A percentile compares a stretch with the other conserved stretches of the same genome.
phyloP scores from a whole-genome alignment of 164 flowering plant genomes.

The Sextonia rubra region DNA sequence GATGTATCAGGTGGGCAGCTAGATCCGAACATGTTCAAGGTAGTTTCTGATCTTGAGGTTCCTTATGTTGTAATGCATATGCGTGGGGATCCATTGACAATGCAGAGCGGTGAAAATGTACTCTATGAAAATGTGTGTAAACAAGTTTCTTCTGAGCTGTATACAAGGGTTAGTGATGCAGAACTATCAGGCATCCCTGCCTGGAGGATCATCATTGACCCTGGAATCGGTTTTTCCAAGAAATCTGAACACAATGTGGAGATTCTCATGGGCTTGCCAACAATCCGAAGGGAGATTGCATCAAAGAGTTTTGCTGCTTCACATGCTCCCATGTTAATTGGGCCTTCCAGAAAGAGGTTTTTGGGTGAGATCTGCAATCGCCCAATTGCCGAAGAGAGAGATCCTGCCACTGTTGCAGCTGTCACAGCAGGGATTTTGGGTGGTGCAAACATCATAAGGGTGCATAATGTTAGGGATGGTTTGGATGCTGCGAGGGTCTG shows the following conservation, averaged over 20 bases:
- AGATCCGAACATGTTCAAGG: constrained; percentile 58
- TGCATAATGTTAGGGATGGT: constrained; percentile 79
- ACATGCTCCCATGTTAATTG: constrained; percentile 72
- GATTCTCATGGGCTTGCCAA: constrained; percentile 46
- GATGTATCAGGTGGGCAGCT: constrained; percentile 84
- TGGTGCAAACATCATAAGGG: constrained; percentile 88
- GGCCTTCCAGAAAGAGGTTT: constrained; percentile 89
- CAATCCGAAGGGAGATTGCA: constrained; percentile 52
- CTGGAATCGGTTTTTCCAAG: constrained; percentile 93
- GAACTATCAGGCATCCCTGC: constrained; percentile 78
- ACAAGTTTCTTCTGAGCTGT: constrained; percentile 63
- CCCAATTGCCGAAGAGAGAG: constrained; percentile 54
- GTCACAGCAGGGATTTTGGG: constrained; percentile 62
- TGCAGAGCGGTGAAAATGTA: constrained; percentile 67
- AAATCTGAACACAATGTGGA: constrained; percentile 73
- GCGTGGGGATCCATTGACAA: constrained; percentile 84
- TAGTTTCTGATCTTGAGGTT: constrained; percentile 57
- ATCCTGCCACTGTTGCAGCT: constrained; percentile 74
- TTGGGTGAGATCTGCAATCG: constrained; percentile 69
- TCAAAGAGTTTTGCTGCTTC: constrained; percentile 63
- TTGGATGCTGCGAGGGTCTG: constrained; percentile 74
- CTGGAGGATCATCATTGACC: constrained; percentile 88
- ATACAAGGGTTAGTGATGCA: constrained; percentile 47
- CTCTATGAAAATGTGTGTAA: constrained; percentile 63
- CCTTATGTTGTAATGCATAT: constrained; percentile 87